Conservation (phyloP, 176 grass and related monocot species). For the Cenchrus americanus region DNA sequence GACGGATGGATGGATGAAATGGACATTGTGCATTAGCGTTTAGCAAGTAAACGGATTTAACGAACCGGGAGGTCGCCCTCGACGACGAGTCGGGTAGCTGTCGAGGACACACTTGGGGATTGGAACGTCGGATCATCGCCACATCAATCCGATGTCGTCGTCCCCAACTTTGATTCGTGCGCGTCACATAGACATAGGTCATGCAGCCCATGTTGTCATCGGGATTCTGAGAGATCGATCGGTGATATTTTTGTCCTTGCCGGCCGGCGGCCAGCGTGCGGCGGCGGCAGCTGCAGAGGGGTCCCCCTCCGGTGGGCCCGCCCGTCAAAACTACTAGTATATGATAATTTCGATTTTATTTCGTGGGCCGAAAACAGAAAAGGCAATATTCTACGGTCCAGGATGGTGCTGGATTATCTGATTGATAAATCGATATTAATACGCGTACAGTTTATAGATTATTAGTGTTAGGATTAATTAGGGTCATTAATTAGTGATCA, state of each 20-base stretch:
- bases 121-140: constrained; percentile 37
- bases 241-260: constrained; percentile 29
- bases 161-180: constrained; percentile 31
- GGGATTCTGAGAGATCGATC: constrained; percentile 24
- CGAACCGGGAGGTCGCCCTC: constrained; percentile 16
- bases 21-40: not conserved
- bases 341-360: not conserved
- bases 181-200: constrained; percentile 35
- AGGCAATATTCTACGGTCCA: not conserved
- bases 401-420: not conserved
- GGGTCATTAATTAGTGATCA: too few relatives aligned
- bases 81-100: constrained; percentile 9
- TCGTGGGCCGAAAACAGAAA: not conserved
- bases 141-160: constrained; percentile 3
- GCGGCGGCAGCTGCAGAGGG: not conserved
- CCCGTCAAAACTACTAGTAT: not conserved
- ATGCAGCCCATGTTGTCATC: constrained; percentile 27
- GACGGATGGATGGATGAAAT: not conserved
- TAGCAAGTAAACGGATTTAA: constrained; percentile 44
- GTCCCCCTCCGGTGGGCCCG: too few relatives aligned
- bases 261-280: not conserved
- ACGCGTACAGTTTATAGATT: too few relatives aligned
- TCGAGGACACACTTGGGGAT: not conserved
- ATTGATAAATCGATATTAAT: not conserved
- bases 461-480: too few relatives aligned